These are phyloP conservation scores for Dactylellina sp. DNA, from an alignment of 2,329 filamentous ascomycete species.

Conservation along the genomic window DNA sequence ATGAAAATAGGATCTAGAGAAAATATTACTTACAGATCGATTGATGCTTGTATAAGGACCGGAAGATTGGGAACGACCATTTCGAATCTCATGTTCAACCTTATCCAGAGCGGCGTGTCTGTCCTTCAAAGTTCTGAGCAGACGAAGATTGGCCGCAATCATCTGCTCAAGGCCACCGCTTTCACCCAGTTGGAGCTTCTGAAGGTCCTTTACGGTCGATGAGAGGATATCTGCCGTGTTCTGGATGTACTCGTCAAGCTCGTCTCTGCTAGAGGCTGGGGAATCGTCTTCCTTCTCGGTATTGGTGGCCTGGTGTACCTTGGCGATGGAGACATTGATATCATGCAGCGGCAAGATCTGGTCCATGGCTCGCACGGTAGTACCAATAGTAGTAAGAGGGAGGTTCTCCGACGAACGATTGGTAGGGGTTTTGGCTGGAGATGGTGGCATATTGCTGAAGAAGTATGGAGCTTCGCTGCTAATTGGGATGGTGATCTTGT, in stretches of 20 bases:
- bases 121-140: slow-evolving; percentile 50
- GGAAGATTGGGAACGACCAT: slow-evolving; percentile 31
- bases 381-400: slow-evolving; percentile 3
- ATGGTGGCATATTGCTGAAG: slow-evolving; percentile 47
- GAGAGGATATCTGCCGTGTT: slow-evolving; percentile 51
- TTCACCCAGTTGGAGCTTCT: slow-evolving; percentile 24
- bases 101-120: slow-evolving; percentile 49
- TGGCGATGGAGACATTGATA: slow-evolving; percentile 46
- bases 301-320: slow-evolving; percentile 24
- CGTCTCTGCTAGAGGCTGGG: slow-evolving; percentile 30
- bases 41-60: slow-evolving; percentile 49
- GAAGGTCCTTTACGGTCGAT: slow-evolving; percentile 40
- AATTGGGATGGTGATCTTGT: slow-evolving; percentile 47
- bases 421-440: slow-evolving; percentile 44
- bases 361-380: neutral
- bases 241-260: slow-evolving; percentile 52
- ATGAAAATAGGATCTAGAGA: too few species aligned
- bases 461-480: slow-evolving; percentile 36
- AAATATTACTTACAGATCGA: slow-evolving; percentile 38
- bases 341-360: slow-evolving; percentile 38
- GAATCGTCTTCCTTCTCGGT: slow-evolving; percentile 33
- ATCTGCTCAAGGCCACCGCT: slow-evolving; percentile 35
- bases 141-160: slow-evolving; percentile 48
- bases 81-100: slow-evolving; percentile 50
- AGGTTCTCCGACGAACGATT: slow-evolving; percentile 38